Base-by-base conservation (phyloP, 2,329 filamentous ascomycete genomes). In the Neoascochyta sp. region DNA sequence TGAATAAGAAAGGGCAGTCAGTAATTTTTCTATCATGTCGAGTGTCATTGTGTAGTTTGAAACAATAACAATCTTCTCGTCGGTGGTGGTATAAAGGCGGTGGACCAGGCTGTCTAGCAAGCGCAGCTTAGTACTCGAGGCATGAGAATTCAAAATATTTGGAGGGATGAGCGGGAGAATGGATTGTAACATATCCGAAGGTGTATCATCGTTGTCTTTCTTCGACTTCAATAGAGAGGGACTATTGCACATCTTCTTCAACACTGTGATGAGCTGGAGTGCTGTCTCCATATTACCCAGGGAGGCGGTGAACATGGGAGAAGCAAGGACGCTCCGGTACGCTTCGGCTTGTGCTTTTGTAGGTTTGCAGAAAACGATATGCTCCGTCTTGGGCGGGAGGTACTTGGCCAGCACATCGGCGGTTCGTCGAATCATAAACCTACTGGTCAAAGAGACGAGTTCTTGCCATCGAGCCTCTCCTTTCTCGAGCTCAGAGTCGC, bases 181-280 rank as follows among this genome's bases (percentile, higher is more conserved):
- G 3, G 43, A 44, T 21, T 57, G 65, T 8, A 64, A 59, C 17
- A 65, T 69, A 25, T 71, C 67, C 18, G 64, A 72, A 3, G 68
- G 64, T 2, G 60, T 59, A 19, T 72, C 66, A 20, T 74, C 67
- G 4, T 59, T 57, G 16, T 69, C 66, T 22, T 67, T 66, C 34
- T 73, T 74, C 2, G 69, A 62, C 22, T 70, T 69, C 6, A 86
- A 65, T 7, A 85, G 62, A 0, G 72, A 76, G 1, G 81, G 81
- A 41, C 79, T 81, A 54, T 86, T 86, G 67, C 82, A 86, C 11
- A 84, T 69, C 55, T 86, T 86, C 63, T 86, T 86, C 11, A 86
- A 64, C 11, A 85, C 70, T 10, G 77, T 85, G 50, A 86, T 85
- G 9, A 86, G 73, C 47, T 83, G 78, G 2, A 86, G 66, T 3